Evolutionary conservation across 2,329 filamentous ascomycete species (phyloP).

Genomic region (Stromatinia cepivora): DNA sequence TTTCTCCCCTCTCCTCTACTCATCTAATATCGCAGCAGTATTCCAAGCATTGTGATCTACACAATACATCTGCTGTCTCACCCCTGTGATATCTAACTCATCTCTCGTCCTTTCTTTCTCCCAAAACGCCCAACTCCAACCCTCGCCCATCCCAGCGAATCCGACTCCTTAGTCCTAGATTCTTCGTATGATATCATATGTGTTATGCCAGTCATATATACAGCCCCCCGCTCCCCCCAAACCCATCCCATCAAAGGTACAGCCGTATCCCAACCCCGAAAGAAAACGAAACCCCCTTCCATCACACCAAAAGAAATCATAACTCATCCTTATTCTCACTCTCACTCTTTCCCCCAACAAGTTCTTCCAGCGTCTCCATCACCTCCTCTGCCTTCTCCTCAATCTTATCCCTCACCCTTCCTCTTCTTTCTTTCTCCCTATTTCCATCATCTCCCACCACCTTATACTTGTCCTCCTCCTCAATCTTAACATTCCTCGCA

Average conservation of each 20-base stretch:
- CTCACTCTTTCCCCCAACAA: not conserved
- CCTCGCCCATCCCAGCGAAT: not conserved
- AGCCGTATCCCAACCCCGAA: not conserved
- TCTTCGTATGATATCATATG: not conserved
- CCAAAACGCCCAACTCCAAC: not conserved
- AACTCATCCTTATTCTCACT: not conserved
- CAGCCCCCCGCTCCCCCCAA: not conserved
- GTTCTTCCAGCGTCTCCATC: not conserved
- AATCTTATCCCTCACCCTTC: not conserved
- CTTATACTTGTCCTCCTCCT: conserved; percentile 35
- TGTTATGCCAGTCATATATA: not conserved
- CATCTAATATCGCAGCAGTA: too few relatives aligned
- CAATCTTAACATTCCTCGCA: conserved; percentile 76
- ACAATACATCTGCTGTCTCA: not conserved
- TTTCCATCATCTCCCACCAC: conserved; percentile 52
- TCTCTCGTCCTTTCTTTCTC: not conserved
- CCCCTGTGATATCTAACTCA: not conserved
- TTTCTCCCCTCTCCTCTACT: too few relatives aligned
- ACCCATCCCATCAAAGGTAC: not conserved
- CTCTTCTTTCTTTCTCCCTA: not conserved
- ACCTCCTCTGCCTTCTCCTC: not conserved
- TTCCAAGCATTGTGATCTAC: not conserved
- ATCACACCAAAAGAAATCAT: not conserved
- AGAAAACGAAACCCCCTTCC: not conserved
- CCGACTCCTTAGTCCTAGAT: not conserved